Evolutionary conservation across 2,329 filamentous ascomycete species (phyloP).

Genomic region (Berkeleyomyces basicola): DNA sequence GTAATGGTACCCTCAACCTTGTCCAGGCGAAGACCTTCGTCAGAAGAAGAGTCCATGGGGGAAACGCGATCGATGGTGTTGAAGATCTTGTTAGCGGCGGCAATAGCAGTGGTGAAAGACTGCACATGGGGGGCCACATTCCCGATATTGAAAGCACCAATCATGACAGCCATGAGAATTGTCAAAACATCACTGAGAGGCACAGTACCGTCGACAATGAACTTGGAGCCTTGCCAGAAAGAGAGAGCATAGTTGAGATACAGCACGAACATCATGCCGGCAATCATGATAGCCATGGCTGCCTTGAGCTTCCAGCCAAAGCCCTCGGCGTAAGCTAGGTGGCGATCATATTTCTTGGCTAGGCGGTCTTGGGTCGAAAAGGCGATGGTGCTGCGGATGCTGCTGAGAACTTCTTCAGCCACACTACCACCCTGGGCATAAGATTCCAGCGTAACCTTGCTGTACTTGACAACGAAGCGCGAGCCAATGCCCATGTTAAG

Average conservation of each 20-base stretch:
- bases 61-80: conserved; percentile 81
- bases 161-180: conserved; percentile 80
- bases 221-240: conserved; percentile 76
- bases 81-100: conserved; percentile 82
- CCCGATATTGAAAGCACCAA: conserved; percentile 80
- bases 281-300: conserved; percentile 61
- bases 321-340: conserved; percentile 55
- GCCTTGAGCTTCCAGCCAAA: conserved; percentile 64
- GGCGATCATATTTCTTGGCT: conserved; percentile 66
- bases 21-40: conserved; percentile 55
- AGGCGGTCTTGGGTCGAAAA: conserved; percentile 89
- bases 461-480: conserved; percentile 61
- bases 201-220: conserved; percentile 49
- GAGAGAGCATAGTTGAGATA: conserved; percentile 77
- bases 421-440: conserved; percentile 77
- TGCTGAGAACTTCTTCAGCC: conserved; percentile 87
- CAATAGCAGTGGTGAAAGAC: conserved; percentile 68
- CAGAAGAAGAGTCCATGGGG: conserved; percentile 60
- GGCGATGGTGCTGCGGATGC: conserved; percentile 78
- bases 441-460: conserved; percentile 57
- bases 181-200: conserved; percentile 58
- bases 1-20: conserved; percentile 62
- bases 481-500: conserved; percentile 59
- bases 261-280: conserved; percentile 64
- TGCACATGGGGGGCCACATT: conserved; percentile 75